Evolutionary conservation across 2,329 filamentous ascomycete genomes (phyloP).

Genomic region (Fusarium sp.): DNA sequence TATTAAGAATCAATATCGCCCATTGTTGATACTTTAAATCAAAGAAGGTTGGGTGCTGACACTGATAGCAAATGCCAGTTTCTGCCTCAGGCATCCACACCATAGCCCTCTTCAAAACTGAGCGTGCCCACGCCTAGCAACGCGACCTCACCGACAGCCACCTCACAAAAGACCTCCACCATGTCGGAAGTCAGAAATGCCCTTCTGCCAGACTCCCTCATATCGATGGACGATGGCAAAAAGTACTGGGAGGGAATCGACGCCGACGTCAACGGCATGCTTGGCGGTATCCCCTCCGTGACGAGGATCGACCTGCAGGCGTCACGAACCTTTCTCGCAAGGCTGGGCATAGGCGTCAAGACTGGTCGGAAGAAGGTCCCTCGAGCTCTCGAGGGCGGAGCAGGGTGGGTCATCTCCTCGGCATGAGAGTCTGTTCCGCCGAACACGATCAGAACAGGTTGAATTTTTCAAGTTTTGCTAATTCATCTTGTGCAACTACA

Average conservation of each 20-base stretch:
- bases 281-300: slow-evolving; percentile 76
- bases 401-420: slow-evolving; percentile 53
- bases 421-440: neutral
- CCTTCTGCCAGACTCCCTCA: slow-evolving; percentile 51
- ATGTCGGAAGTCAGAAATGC: slow-evolving; percentile 18
- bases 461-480: slow-evolving; percentile 3
- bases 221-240: slow-evolving; percentile 55
- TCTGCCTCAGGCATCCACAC: slow-evolving; percentile 3
- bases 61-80: neutral
- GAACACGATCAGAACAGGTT: too few species aligned
- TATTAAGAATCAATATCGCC: too few species aligned
- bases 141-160: neutral
- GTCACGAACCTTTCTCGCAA: slow-evolving; percentile 78
- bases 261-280: slow-evolving; percentile 78
- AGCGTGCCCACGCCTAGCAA: neutral
- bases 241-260: slow-evolving; percentile 65
- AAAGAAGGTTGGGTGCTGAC: neutral
- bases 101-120: neutral
- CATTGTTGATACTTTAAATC: too few species aligned
- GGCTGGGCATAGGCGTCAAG: slow-evolving; percentile 66
- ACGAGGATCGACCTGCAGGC: slow-evolving; percentile 79
- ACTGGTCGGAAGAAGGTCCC: slow-evolving; percentile 51
- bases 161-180: neutral
- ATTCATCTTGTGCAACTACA: slow-evolving; percentile 45
- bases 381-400: slow-evolving; percentile 57